Percentiles rank a stretch among this genome's conserved stretches.
phyloP scores from a whole-genome alignment of 768 basidiomycete genomes.

The Calocybe gangraenosa region DNA sequence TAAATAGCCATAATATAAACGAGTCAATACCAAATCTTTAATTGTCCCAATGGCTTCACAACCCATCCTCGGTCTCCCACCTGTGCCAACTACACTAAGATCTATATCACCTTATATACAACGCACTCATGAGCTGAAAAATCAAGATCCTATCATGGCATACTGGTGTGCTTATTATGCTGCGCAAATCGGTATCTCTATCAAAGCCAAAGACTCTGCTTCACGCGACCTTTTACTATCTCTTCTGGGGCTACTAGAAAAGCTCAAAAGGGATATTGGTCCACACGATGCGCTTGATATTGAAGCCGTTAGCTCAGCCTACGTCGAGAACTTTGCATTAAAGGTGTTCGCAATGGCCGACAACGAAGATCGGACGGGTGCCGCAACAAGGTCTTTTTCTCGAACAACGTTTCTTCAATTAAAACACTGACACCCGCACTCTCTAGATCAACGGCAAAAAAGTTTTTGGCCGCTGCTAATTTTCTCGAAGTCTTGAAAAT shows the following conservation, averaged over 20 bases:
- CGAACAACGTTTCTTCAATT: background rate
- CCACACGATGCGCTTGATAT: conserved; percentile 77
- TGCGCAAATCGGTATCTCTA: conserved; percentile 78
- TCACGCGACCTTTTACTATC: conserved; percentile 68
- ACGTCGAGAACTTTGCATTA: conserved; percentile 93
- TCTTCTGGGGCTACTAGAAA: conserved; percentile 76
- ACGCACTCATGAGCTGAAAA: conserved; percentile 82
- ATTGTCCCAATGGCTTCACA: conserved; percentile 25
- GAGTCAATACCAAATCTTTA: conserved; percentile 4
- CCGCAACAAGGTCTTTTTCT: conserved; percentile 60
- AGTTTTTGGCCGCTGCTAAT: conserved; percentile 92
- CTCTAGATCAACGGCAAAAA: conserved; percentile 80
- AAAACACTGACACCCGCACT: background rate
- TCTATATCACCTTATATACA: conserved; percentile 77
- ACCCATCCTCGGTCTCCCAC: conserved; percentile 51
- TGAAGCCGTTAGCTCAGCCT: conserved; percentile 80
- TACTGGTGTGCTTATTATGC: conserved; percentile 99
- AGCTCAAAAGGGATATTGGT: conserved; percentile 72
- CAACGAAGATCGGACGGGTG: conserved; percentile 81
- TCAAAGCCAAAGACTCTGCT: conserved; percentile 60
- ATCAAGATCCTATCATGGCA: conserved; percentile 80
- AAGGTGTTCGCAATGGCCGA: conserved; percentile 88
- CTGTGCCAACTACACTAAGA: conserved; percentile 58
- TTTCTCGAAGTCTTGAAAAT: conserved; percentile 87
- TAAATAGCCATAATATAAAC: conserved; percentile 1